A percentile compares a stretch with the other conserved stretches of the same genome.
Evolutionary conservation across 2,329 filamentous ascomycete genomes (phyloP).

Genomic region (Aspergillus phoenicis): DNA sequence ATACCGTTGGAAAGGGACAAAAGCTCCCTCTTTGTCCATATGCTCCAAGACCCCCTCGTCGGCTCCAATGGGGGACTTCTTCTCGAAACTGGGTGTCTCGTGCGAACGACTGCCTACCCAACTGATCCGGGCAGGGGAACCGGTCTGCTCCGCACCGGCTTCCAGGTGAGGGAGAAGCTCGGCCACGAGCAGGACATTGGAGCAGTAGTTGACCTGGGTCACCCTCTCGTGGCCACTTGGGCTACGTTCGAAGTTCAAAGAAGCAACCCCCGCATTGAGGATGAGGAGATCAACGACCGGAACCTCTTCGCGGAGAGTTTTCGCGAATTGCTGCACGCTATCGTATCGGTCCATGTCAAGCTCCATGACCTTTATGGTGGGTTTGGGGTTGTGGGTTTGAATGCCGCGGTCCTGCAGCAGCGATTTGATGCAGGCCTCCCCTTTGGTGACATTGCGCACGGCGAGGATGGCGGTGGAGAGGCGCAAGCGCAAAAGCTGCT

Average conservation of each 20-base stretch:
- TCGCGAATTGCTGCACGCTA: slow-evolving; percentile 25
- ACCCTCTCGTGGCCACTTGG: slow-evolving; percentile 40
- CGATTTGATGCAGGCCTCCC: slow-evolving; percentile 13
- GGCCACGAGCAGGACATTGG: slow-evolving; percentile 29
- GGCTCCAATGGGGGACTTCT: not conserved
- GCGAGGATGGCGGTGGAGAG: slow-evolving; percentile 28
- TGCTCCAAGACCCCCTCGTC: not conserved
- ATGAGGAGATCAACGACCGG: not conserved
- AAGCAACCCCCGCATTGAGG: not conserved
- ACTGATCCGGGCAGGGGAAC: slow-evolving; percentile 17
- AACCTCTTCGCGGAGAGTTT: slow-evolving; percentile 19
- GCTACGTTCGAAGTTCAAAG: slow-evolving; percentile 20
- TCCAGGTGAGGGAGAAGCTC: slow-evolving; percentile 34
- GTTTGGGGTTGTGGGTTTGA: slow-evolving; percentile 2
- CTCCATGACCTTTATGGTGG: slow-evolving; percentile 20
- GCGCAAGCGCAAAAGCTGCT: slow-evolving; percentile 25
- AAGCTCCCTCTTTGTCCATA: slow-evolving; percentile 18
- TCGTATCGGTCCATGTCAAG: slow-evolving; percentile 24
- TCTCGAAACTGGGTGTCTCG: slow-evolving; percentile 12
- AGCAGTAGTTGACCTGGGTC: slow-evolving; percentile 41
- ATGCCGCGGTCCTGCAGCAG: slow-evolving; percentile 2
- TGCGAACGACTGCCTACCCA: slow-evolving; percentile 27
- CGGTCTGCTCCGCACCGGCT: slow-evolving; percentile 15
- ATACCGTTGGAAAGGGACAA: slow-evolving; percentile 14
- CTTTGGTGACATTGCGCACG: slow-evolving; percentile 27